These are phyloP conservation scores for Aureobasidium sp. DNA, from an alignment of 2,329 filamentous ascomycete genomes.

Conservation along the genomic window DNA sequence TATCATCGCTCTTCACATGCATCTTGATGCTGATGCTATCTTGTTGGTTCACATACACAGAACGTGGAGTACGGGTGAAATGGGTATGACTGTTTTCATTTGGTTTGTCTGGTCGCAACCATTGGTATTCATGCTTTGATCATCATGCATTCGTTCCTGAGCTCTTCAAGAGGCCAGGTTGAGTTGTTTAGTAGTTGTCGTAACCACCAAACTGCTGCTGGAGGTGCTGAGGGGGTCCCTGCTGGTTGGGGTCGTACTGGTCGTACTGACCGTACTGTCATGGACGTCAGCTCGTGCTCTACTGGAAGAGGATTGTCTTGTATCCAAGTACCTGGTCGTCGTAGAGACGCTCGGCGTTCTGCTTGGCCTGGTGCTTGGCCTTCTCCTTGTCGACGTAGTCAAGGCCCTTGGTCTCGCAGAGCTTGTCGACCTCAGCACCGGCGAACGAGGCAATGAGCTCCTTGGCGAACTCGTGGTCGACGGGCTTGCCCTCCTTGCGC, in stretches of 20 bases:
- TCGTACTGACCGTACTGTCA: constrained; percentile 25
- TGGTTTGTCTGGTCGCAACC: neutral
- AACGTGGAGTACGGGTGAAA: neutral
- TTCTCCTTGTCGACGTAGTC: constrained; percentile 41
- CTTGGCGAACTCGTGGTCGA: constrained; percentile 68
- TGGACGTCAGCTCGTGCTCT: constrained; percentile 9
- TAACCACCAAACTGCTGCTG: constrained; percentile 24
- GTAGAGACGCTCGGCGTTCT: constrained; percentile 38
- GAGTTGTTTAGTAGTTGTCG: constrained; percentile 5
- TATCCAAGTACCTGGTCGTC: constrained; percentile 34
- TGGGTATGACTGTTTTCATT: neutral
- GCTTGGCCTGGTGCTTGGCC: constrained; percentile 37
- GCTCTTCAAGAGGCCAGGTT: neutral
- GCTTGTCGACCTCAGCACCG: constrained; percentile 66
- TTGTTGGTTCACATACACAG: neutral
- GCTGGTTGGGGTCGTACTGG: constrained; percentile 39
- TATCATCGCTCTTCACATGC: no score
- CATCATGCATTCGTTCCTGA: constrained; percentile 1
- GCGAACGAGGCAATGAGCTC: constrained; percentile 65
- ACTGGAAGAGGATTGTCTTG: constrained; percentile 12
- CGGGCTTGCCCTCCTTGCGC: constrained; percentile 59
- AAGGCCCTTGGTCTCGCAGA: constrained; percentile 50
- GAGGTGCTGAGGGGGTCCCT: constrained; percentile 26
- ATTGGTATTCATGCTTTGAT: constrained; percentile 1
- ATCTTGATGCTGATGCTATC: no score